Conservation (phyloP, 1,284 basidiomycete species). For the Puccinia brachypodii region DNA sequence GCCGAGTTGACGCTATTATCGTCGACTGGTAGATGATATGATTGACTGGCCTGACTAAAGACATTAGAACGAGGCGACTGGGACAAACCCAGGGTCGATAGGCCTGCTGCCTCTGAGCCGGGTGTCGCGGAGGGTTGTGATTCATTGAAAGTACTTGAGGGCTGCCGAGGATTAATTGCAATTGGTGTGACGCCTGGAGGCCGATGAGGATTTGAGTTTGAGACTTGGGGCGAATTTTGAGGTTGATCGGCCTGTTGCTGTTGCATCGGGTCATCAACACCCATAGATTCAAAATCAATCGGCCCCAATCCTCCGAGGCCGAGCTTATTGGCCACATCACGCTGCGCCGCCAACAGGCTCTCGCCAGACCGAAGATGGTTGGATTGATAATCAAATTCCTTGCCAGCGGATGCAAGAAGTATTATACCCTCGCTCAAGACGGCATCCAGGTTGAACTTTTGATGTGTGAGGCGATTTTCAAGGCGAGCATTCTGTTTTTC, state of each 20-base stretch:
- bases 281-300: constrained; percentile 56
- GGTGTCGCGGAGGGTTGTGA: constrained; percentile 11
- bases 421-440: constrained; percentile 57
- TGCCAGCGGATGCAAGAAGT: constrained; percentile 58
- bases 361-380: constrained; percentile 54
- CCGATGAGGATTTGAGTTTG: not conserved
- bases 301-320: constrained; percentile 55
- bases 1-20: constrained; percentile 38
- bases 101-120: constrained; percentile 1
- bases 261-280: constrained; percentile 57
- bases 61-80: not conserved
- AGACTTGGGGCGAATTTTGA: constrained; percentile 30
- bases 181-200: not conserved
- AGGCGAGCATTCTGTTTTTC: not conserved
- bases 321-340: constrained; percentile 56
- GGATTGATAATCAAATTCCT: constrained; percentile 57
- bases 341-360: constrained; percentile 58
- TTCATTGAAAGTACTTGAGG: constrained; percentile 1
- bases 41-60: not conserved
- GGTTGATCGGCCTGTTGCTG: constrained; percentile 52
- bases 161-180: constrained; percentile 1
- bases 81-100: constrained; percentile 6
- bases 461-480: constrained; percentile 52
- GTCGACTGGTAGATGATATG: constrained; percentile 15
- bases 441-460: constrained; percentile 55